phyloP scores from a whole-genome alignment of 2,329 filamentous ascomycete genomes.

The Ceratocystis cacaofunesta region DNA sequence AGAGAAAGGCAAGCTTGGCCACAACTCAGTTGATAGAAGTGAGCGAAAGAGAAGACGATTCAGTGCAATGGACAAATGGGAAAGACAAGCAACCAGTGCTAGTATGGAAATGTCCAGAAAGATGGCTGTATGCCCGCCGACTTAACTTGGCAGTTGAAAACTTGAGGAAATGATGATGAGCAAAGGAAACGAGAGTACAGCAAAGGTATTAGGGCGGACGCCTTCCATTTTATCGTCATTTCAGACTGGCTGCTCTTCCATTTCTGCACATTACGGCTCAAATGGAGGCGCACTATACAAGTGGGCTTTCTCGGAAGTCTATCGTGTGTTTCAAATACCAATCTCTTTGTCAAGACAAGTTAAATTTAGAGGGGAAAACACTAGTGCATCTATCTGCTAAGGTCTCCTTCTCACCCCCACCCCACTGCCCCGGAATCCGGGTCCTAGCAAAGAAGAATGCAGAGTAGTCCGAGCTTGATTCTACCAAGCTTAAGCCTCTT shows the following conservation, averaged over 20 bases:
- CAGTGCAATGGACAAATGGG: not conserved
- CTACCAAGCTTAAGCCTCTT: too few species aligned
- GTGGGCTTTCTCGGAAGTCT: too few species aligned
- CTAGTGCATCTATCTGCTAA: not conserved
- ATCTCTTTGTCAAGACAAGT: too few species aligned
- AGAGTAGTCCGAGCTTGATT: not conserved
- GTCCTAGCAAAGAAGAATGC: not conserved
- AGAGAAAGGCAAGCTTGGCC: not conserved
- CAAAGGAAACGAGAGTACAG: not conserved
- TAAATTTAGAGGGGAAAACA: not conserved
- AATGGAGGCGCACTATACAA: too few species aligned
- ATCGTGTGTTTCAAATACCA: too few species aligned
- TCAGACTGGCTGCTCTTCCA: not conserved
- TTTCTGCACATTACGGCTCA: not conserved
- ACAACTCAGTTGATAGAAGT: not conserved
- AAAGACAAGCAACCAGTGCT: not conserved
- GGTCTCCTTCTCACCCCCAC: not conserved
- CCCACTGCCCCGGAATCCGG: not conserved
- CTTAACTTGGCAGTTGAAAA: not conserved
- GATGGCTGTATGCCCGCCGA: not conserved
- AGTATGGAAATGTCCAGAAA: not conserved
- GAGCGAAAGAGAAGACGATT: not conserved
- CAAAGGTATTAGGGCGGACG: not conserved
- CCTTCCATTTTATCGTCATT: not conserved
- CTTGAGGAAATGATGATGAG: not conserved